Evolutionary conservation across 306 rosid genomes (phyloP), one percentile per base, ranked within the genome.

Genomic region (Prosopis cineraria): DNA sequence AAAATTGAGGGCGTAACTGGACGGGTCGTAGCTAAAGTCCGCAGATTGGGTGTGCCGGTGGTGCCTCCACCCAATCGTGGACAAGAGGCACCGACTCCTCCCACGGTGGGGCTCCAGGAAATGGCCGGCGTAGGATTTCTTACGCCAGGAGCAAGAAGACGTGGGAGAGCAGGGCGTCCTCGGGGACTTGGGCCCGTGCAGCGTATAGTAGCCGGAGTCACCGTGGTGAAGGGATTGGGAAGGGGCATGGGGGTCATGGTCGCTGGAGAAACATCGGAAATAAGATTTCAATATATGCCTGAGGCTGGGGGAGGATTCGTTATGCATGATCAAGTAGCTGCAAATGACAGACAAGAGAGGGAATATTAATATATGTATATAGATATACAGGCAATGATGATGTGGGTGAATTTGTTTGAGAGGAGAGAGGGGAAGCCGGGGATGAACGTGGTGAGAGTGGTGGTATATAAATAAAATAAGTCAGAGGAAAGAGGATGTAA

Each of bases 1-100:
- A 0, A 86, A 86, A n/a, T 86, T 86, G 24, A 86, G 87, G 0
- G 89, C 89, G 56, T 86, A 86, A 39, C 89, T 86, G 0, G 69
- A 77, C 1, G 89, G 79, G 16, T 86, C 87, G 2, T 86, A 86
- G 44, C 85, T 77, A 17, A 86, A 86, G n/a, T 86, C 89, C 0
- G 83, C 79, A 0, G 86, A 82, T 10, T 79, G 85, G 9, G 87
- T 20, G 0, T 12, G 60, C 0, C 84, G 86, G 11, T 4, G 66
- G 27, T 67, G 24, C 4, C 9, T 71, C 0, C 81, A 79, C 12
- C 82, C 25, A 4, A 68, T 50, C 0, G 78, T 44, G 3, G 77
- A 17, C 59, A 24, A 45, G 0, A 71, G 24, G 24, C 79, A 58
- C 2, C 74, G 75, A 0, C 82, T 83, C 11, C 77, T 72, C 0